Conservation (phyloP, 2,329 filamentous ascomycete species). For the Fusarium bulbicola region DNA sequence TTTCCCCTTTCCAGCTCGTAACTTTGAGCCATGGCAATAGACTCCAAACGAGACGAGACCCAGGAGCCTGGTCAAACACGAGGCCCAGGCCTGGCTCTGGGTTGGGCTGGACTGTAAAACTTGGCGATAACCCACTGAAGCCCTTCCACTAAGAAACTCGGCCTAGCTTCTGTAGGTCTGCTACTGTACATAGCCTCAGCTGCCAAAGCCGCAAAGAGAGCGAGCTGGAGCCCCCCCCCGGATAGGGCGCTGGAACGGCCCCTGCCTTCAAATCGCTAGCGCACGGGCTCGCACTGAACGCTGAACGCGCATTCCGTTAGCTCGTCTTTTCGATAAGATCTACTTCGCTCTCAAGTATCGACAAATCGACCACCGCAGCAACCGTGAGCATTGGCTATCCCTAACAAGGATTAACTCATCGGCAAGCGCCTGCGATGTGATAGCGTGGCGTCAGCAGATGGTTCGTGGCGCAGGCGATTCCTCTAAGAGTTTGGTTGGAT, state of each 20-base stretch:
- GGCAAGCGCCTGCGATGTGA: constrained; percentile 29
- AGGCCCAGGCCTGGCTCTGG: constrained; percentile 5
- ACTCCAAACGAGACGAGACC: constrained; percentile 1
- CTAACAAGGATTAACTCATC: constrained; percentile 26
- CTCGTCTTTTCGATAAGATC: neutral
- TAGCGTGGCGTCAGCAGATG: constrained; percentile 30
- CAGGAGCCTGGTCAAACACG: neutral
- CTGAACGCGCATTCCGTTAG: constrained; percentile 8
- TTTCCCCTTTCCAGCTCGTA: constrained; percentile 1
- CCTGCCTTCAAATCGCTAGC: constrained; percentile 31
- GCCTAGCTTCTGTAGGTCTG: neutral
- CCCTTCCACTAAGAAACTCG: neutral
- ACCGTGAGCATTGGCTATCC: constrained; percentile 11
- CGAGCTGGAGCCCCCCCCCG: no score
- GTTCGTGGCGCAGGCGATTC: constrained; percentile 30
- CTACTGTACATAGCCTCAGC: neutral
- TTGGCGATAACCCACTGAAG: constrained; percentile 11
- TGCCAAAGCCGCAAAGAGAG: neutral
- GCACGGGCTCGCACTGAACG: constrained; percentile 11
- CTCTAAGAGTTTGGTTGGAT: constrained; percentile 14
- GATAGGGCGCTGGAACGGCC: neutral
- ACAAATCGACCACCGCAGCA: constrained; percentile 4
- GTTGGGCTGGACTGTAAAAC: constrained; percentile 1
- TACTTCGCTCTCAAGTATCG: constrained; percentile 26
- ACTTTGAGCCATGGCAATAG: constrained; percentile 17